Evolutionary conservation across 2,329 filamentous ascomycete species (phyloP).

Genomic region (Tolypocladium ophioglossoides): DNA sequence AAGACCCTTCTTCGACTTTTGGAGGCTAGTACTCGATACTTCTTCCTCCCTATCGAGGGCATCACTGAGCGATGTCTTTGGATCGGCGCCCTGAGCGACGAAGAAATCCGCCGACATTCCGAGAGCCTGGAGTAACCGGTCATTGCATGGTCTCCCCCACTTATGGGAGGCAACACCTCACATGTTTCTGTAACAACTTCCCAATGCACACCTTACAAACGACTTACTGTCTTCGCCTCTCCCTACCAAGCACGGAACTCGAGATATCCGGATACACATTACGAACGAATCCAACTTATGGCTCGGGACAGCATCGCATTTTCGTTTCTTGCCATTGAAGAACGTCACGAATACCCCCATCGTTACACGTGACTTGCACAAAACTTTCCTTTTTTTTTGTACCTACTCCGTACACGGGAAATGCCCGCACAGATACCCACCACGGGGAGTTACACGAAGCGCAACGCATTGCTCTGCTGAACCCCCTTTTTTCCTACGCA

Average conservation of each 20-base stretch:
- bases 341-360: not conserved
- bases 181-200: not conserved
- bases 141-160: not conserved
- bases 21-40: slow-evolving; percentile 66
- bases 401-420: not conserved
- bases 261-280: not conserved
- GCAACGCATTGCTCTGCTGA: not conserved
- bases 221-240: not conserved
- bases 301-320: not conserved
- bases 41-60: slow-evolving; percentile 64
- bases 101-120: slow-evolving; percentile 55
- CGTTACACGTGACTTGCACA: not conserved
- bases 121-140: slow-evolving; percentile 34
- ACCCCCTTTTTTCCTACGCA: not conserved
- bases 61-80: slow-evolving; percentile 75
- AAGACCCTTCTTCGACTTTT: slow-evolving; percentile 72
- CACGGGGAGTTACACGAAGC: not conserved
- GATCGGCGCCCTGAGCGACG: slow-evolving; percentile 66
- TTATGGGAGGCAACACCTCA: not conserved
- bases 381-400: not conserved
- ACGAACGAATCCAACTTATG: not conserved
- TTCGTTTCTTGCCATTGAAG: not conserved
- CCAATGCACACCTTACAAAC: not conserved
- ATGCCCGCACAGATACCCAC: not conserved
- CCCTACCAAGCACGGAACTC: not conserved